phyloP scores from a whole-genome alignment of 371 early-diverging fungal species.

The Mucor irregularis region DNA sequence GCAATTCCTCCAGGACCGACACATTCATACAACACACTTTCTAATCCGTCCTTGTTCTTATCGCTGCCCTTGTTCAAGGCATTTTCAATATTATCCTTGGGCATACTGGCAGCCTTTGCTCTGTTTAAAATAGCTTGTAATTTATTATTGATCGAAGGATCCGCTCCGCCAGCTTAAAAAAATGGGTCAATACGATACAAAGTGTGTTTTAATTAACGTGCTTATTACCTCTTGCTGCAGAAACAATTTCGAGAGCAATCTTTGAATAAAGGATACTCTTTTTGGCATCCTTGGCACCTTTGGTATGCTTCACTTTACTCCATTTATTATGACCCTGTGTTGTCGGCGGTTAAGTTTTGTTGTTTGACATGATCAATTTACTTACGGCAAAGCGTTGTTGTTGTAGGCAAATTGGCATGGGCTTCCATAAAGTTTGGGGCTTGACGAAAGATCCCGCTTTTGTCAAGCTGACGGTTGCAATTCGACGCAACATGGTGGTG shows the following conservation, averaged over 20 bases:
- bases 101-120: constrained; percentile 64
- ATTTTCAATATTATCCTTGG: constrained; percentile 72
- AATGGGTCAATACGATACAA: background rate
- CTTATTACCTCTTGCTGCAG: constrained; percentile 54
- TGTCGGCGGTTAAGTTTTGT: background rate
- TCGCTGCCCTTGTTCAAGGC: constrained; percentile 61
- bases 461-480: constrained; percentile 3
- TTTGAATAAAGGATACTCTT: constrained; percentile 58
- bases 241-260: constrained; percentile 59
- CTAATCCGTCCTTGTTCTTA: constrained; percentile 42
- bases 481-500: constrained; percentile 8
- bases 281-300: constrained; percentile 61
- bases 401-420: constrained; percentile 13
- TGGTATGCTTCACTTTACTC: constrained; percentile 69
- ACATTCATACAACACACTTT: constrained; percentile 66
- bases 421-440: constrained; percentile 8
- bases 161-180: constrained; percentile 53
- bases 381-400: constrained; percentile 50
- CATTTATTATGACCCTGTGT: constrained; percentile 66
- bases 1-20: constrained; percentile 66
- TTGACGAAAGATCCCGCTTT: background rate
- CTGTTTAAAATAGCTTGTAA: constrained; percentile 62
- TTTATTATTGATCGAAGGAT: constrained; percentile 49
- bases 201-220: background rate
- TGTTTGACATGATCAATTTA: background rate